A percentile compares a stretch with the other conserved stretches of the same genome.
phyloP scores from a whole-genome alignment of 768 basidiomycete species.

The Xerocomellus chrysenteron region DNA sequence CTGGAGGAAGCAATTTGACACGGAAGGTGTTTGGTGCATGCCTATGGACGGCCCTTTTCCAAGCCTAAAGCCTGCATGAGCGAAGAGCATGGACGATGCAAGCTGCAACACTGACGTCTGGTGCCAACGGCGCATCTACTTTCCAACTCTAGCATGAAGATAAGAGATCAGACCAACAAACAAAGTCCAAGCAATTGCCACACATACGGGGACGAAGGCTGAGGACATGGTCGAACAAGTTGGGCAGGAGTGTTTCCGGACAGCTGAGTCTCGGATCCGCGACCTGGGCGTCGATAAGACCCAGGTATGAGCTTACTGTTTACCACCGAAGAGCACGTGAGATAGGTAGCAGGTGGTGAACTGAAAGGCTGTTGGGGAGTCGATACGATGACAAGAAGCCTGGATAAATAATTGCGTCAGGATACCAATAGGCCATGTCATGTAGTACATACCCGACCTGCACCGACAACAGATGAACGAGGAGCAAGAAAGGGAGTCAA shows the following conservation, averaged over 20 bases:
- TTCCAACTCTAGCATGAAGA: slow-evolving; percentile 12
- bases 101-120: slow-evolving; percentile 27
- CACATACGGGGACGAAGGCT: slow-evolving; percentile 11
- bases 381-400: neutral
- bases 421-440: neutral
- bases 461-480: neutral
- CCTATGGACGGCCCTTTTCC: slow-evolving; percentile 60
- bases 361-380: neutral
- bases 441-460: neutral
- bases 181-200: neutral
- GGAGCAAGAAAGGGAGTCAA: neutral
- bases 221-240: slow-evolving; percentile 1
- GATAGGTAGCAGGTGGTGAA: neutral
- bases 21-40: slow-evolving; percentile 58
- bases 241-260: neutral
- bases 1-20: slow-evolving; percentile 56
- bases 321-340: neutral
- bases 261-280: slow-evolving; percentile 3
- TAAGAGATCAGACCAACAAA: neutral
- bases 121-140: slow-evolving; percentile 8
- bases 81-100: neutral
- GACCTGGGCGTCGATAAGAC: neutral
- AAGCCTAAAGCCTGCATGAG: slow-evolving; percentile 40
- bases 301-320: slow-evolving; percentile 1
- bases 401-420: neutral